Evolutionary conservation across 129 eudicot genomes (phyloP).

Genomic region (Erigeron canadensis): DNA sequence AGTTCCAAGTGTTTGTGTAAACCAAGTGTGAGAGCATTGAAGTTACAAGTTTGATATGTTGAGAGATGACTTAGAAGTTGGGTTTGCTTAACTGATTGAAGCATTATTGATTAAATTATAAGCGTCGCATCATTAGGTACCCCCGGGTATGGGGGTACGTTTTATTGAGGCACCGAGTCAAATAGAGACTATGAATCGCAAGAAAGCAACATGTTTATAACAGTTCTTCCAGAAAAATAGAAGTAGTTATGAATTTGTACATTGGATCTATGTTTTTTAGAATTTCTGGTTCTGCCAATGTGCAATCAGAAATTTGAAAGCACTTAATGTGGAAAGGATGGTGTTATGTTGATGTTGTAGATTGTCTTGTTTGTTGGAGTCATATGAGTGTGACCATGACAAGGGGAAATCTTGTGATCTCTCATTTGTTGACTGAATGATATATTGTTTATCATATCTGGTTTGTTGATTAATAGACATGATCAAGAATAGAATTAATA

Average conservation of each 20-base stretch:
- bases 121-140: neutral
- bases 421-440: conserved; percentile 10
- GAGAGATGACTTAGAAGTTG: neutral
- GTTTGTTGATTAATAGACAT: neutral
- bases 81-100: neutral
- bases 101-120: neutral
- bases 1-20: neutral
- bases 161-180: too few species aligned
- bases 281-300: neutral
- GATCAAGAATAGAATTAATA: neutral
- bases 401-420: conserved; percentile 6
- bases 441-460: neutral
- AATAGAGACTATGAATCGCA: too few species aligned
- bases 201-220: too few species aligned
- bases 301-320: neutral
- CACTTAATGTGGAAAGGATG: neutral
- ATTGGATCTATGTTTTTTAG: neutral
- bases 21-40: neutral
- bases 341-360: neutral
- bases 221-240: too few species aligned
- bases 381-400: neutral
- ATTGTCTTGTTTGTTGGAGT: conserved; percentile 7
- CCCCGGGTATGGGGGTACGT: too few species aligned
- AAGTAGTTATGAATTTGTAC: neutral
- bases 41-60: neutral